phyloP scores from a whole-genome alignment of 2,329 filamentous ascomycete genomes.

The Sclerotinia spermophila region DNA sequence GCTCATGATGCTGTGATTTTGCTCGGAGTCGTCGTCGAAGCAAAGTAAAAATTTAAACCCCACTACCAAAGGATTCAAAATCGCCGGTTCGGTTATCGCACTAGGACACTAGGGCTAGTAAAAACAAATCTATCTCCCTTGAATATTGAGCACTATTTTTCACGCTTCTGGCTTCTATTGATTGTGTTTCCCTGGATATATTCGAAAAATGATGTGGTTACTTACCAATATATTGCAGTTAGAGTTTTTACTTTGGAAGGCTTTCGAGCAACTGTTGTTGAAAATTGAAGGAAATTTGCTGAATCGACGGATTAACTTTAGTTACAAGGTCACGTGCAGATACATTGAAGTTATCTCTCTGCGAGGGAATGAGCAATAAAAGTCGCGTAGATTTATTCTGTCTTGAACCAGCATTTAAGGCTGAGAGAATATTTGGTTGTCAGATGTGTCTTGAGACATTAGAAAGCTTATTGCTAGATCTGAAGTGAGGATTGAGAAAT shows the following conservation, averaged over 20 bases:
- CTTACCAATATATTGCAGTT: neutral
- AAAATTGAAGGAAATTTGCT: neutral
- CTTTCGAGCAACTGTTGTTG: neutral
- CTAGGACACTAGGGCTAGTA: slow-evolving; percentile 12
- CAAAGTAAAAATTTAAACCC: neutral
- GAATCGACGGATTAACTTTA: neutral
- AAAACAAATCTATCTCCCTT: slow-evolving; percentile 11
- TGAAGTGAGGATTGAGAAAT: neutral
- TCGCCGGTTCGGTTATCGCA: slow-evolving; percentile 18
- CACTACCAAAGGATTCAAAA: slow-evolving; percentile 15
- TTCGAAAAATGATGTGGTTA: neutral
- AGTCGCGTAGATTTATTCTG: neutral
- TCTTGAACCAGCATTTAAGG: neutral
- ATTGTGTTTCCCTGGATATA: neutral
- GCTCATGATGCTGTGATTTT: slow-evolving; percentile 47
- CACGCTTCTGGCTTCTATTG: neutral
- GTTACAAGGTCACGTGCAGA: neutral
- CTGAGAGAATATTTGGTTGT: neutral
- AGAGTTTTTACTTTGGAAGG: neutral
- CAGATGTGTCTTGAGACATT: neutral
- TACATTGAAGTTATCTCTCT: neutral
- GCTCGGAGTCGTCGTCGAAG: slow-evolving; percentile 17
- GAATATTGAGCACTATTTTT: neutral
- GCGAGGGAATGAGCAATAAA: neutral
- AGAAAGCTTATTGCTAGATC: neutral